phyloP scores from a whole-genome alignment of 225 moss, liverwort and hornwort species.

The Marchantia paleacea region DNA sequence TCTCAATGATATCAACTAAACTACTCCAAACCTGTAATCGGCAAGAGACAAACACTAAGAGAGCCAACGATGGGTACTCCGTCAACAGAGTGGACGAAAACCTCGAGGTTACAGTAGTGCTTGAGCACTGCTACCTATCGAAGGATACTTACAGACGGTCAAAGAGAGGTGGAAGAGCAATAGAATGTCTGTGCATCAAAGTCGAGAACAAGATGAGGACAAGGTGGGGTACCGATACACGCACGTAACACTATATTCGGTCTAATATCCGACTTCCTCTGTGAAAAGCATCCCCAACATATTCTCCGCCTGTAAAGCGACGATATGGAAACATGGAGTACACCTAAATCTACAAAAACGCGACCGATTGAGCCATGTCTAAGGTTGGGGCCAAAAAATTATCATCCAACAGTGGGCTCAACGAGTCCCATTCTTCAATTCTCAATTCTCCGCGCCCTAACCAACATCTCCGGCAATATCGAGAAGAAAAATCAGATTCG shows the following conservation, averaged over 20 bases:
- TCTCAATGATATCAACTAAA: not conserved
- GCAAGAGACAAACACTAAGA: not conserved
- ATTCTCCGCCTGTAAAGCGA: not conserved
- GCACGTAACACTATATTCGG: not conserved
- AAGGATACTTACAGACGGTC: not conserved
- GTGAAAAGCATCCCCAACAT: not conserved
- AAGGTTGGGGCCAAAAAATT: conserved; percentile 2
- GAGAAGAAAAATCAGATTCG: conserved; percentile 6
- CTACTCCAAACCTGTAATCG: not conserved
- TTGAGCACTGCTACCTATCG: not conserved
- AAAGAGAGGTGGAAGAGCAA: not conserved
- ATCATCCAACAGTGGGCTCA: conserved; percentile 11
- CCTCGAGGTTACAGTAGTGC: not conserved
- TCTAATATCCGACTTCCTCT: not conserved
- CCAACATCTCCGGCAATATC: conserved; percentile 1
- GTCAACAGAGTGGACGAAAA: not conserved
- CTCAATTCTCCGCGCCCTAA: conserved; percentile 22
- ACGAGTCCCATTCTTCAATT: conserved; percentile 31
- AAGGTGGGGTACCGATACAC: not conserved
- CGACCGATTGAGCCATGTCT: not conserved
- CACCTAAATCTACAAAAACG: not conserved
- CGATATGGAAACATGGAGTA: not conserved
- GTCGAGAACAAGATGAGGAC: not conserved
- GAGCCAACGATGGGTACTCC: not conserved
- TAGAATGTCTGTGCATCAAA: not conserved